Base-by-base conservation (phyloP, 192 early-diverging fungal species). In the Chytriomyces hyalinus region DNA sequence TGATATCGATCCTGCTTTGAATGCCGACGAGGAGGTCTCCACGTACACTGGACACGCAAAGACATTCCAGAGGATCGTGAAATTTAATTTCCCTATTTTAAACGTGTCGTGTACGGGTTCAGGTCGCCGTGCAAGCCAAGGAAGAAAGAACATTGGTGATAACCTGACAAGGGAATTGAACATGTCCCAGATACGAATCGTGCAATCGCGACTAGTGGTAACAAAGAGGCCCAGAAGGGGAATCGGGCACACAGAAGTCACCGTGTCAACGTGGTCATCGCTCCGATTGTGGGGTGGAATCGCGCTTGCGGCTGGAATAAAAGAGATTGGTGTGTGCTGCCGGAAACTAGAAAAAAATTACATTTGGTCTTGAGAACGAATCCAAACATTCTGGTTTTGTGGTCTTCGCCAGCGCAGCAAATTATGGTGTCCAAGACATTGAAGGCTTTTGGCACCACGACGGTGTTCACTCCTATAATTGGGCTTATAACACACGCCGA, bases 211-310 rank as follows among this genome's bases (percentile, higher is more conserved):
- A 61, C 81, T 77, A 45, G 62, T 53, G 20, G 67, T 76, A 8
- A 83, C 65, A 61, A 87, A 87, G 7, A 86, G 49, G 15, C 77
- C 70, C 6, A 83, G 70, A 22, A 62, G 76, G 0, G 26, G 51
- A 45, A 82, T 70, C 6, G 78, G 15, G 65, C 79, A 83, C 6
- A 87, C 73, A 5, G 65, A 48, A 4, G 79, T 87, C 5, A 87
- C 76, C 5, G 9, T 45, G 51, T 87, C 83, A 6, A 81, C 80
- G 68, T 87, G 86, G 67, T 87, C 86, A 63, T 85, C 81, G 46
- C 75, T 83, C 20, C 80, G 70, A 44, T 67, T 73, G 49, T 87
- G 86, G 28, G 46, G 61, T 1, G 82, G 67, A 26, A 81, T 11
- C 22, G 77, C 50, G n/a, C 76, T 26, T 75, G 80, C 86, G 36